Evolutionary conservation across 805 yeast genomes (phyloP), one percentile per base, ranked within the genome.

Genomic region (Saccharomycopsis sp.): DNA sequence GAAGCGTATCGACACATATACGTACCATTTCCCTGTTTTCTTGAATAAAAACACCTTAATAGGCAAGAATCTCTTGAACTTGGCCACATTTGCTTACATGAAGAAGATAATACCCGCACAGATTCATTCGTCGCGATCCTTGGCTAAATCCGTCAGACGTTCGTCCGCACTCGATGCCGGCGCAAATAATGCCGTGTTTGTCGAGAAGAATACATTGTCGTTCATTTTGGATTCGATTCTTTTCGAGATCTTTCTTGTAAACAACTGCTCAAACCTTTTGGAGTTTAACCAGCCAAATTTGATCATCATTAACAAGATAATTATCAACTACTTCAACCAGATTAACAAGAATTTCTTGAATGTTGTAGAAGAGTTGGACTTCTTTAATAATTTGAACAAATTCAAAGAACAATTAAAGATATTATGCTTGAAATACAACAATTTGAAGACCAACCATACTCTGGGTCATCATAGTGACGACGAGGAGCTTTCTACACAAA

Each of bases 211-310:
- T 24, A 19, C 54, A 2, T 12, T 57, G 1, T 7, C 49, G 15
- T 34, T 50, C 14, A 52, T 58, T 15, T 38, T 59, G 23, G 62
- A 59, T 29, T 56, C 59, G 12, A 52, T 59, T 47, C 23, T 59
- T 7, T 59, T 59, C 55, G 50, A 57, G 23, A 41, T 59, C 9
- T 59, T 59, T 24, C 22, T 59, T 8, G 19, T 57, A 14, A 24
- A 19, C 20, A 22, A 29, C 29, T 17, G 47, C 14, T 2, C 20
- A 9, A 50, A 51, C 52, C n/a, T 20, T 17, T 38, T 59, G n/a
- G 50, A 25, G 7, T 5, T 59, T 22, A 59, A 59, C 25, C 19
- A 51, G 20, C 29, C 56, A n/a, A 57, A 57, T 35, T 17, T 57
- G 19, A 23, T 55, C 34, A 47, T 60, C 3, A 20, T 60, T 2